Percentiles rank a stretch among this genome's conserved stretches.
Evolutionary conservation across 1,139 yeast genomes (phyloP).

Genomic region (Schizosaccharomyces versatilis): DNA sequence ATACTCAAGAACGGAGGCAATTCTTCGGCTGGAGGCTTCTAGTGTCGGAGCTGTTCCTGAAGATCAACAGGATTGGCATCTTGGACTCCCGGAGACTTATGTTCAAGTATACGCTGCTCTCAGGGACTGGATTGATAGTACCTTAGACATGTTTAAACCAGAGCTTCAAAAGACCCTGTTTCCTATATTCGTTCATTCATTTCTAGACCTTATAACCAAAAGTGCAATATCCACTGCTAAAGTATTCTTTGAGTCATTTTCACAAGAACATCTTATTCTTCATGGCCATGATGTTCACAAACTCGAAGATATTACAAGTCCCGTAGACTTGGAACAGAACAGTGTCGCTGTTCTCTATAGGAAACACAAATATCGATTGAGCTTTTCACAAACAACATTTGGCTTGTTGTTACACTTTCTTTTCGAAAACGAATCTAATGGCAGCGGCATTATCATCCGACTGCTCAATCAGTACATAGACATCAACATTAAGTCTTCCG

Average conservation of each 20-base stretch:
- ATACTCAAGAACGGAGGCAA: slow-evolving; percentile 79
- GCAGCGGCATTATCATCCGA: slow-evolving; percentile 72
- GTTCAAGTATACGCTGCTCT: slow-evolving; percentile 57
- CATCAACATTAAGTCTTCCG: slow-evolving; percentile 30
- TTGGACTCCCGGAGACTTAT: slow-evolving; percentile 45
- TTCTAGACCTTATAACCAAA: slow-evolving; percentile 43
- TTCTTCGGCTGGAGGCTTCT: slow-evolving; percentile 56
- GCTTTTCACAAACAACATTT: slow-evolving; percentile 64
- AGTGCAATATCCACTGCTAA: slow-evolving; percentile 28
- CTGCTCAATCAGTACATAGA: slow-evolving; percentile 70
- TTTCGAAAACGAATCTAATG: slow-evolving; percentile 79
- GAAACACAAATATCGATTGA: slow-evolving; percentile 47
- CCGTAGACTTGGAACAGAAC: slow-evolving; percentile 65
- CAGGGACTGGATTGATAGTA: slow-evolving; percentile 75
- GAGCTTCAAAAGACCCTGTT: slow-evolving; percentile 65
- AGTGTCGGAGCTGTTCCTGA: slow-evolving; percentile 10
- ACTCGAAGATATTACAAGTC: slow-evolving; percentile 50
- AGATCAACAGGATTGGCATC: slow-evolving; percentile 16
- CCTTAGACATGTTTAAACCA: slow-evolving; percentile 76
- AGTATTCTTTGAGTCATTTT: slow-evolving; percentile 50
- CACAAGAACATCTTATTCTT: slow-evolving; percentile 47
- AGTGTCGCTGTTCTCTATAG: slow-evolving; percentile 58
- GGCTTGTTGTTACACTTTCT: slow-evolving; percentile 65
- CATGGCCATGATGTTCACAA: slow-evolving; percentile 62
- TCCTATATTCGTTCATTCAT: slow-evolving; percentile 80